Evolutionary conservation across 2,329 filamentous ascomycete species (phyloP).

Genomic region (Xylaria sp.): DNA sequence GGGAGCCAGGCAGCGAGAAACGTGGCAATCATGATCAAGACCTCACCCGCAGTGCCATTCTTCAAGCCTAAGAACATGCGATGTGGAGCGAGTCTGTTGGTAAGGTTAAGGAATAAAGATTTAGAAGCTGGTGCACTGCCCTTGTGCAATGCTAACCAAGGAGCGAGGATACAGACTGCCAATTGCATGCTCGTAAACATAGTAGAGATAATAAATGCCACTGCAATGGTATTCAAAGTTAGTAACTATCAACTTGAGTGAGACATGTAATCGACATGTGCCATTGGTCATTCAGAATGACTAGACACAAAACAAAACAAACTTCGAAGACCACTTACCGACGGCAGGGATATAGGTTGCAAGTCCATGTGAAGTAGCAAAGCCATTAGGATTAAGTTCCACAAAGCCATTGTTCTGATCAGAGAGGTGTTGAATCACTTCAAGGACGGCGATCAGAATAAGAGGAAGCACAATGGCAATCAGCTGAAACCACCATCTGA

Average conservation of each 20-base stretch:
- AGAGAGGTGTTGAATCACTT: conserved; percentile 31
- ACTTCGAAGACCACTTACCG: background rate
- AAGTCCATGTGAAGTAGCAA: conserved; percentile 22
- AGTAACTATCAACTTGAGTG: background rate
- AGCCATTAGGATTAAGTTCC: conserved; percentile 21
- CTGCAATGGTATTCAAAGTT: background rate
- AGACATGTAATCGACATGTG: background rate
- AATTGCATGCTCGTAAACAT: conserved; percentile 32
- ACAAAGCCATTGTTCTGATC: conserved; percentile 29
- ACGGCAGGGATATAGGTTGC: conserved; percentile 31
- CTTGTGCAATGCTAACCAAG: conserved; percentile 32
- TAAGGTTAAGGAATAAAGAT: conserved; percentile 33
- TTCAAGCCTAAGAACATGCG: conserved; percentile 29
- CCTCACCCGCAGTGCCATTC: conserved; percentile 18
- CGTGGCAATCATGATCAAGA: conserved; percentile 23
- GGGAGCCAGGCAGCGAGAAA: conserved; percentile 33
- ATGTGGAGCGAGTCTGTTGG: conserved; percentile 28
- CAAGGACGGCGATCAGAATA: conserved; percentile 27
- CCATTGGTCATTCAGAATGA: background rate
- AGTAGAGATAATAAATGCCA: conserved; percentile 27
- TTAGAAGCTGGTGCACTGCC: conserved; percentile 33
- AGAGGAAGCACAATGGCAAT: conserved; percentile 25
- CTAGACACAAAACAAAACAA: background rate
- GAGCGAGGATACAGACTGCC: conserved; percentile 24
- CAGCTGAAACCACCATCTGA: conserved; percentile 29